Conservation (phyloP, 2,329 filamentous ascomycete species). For the Ophiostoma sp. region DNA sequence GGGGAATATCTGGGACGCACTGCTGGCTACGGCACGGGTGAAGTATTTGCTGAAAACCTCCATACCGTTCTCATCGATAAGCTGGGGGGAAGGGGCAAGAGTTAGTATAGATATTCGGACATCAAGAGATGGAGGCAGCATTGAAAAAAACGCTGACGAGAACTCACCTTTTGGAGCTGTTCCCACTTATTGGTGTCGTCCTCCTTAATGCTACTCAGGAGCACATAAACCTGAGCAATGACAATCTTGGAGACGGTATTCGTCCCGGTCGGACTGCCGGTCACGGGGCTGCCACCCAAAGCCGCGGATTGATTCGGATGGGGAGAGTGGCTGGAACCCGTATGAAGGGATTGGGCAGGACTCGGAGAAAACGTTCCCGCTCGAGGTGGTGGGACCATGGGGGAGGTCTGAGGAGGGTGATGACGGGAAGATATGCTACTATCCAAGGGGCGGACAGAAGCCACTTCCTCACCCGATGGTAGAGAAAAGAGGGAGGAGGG, state of each 20-base stretch:
- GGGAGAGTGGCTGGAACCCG: slow-evolving; percentile 56
- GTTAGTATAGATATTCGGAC: too few relatives aligned
- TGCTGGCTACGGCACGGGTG: slow-evolving; percentile 84
- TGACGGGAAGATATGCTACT: slow-evolving; percentile 30
- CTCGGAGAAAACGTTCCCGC: slow-evolving; percentile 65
- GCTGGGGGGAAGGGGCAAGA: slow-evolving; percentile 49
- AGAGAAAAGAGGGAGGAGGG: slow-evolving; percentile 24
- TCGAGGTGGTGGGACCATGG: slow-evolving; percentile 62
- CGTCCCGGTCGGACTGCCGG: slow-evolving; percentile 61
- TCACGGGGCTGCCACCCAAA: slow-evolving; percentile 61
- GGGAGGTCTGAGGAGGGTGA: slow-evolving; percentile 27
- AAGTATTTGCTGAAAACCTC: slow-evolving; percentile 98
- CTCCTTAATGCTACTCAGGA: slow-evolving; percentile 92
- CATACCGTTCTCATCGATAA: slow-evolving; percentile 98
- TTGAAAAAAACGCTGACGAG: background rate
- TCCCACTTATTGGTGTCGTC: slow-evolving; percentile 86
- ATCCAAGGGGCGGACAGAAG: slow-evolving; percentile 32
- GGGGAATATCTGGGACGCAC: slow-evolving; percentile 89
- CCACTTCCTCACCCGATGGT: slow-evolving; percentile 32
- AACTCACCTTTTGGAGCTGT: slow-evolving; percentile 82
- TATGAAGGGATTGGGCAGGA: slow-evolving; percentile 59
- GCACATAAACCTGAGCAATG: slow-evolving; percentile 89
- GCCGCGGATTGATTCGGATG: slow-evolving; percentile 58
- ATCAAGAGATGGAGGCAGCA: too few relatives aligned
- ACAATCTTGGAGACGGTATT: slow-evolving; percentile 85